Percentiles rank a stretch among this genome's conserved stretches.
These are phyloP conservation scores for Penicillium decumbens DNA, from an alignment of 2,329 filamentous ascomycete genomes.

Conservation along the genomic window DNA sequence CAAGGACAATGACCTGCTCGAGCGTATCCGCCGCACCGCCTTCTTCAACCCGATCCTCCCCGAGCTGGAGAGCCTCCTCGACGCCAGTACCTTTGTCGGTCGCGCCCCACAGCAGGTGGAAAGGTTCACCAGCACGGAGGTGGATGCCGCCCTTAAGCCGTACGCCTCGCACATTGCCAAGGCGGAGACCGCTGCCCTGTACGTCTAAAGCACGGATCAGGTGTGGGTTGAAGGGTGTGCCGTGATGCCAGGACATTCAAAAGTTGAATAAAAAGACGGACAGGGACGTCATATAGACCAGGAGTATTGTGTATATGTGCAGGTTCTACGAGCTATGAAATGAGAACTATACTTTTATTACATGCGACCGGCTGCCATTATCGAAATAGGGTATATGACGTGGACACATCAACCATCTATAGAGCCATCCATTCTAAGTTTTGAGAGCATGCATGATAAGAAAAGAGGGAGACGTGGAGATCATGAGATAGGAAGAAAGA, in stretches of 20 bases:
- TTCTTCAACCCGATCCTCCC: constrained; percentile 70
- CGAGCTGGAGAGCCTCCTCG: constrained; percentile 64
- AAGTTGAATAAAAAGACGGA: neutral
- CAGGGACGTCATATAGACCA: constrained; percentile 11
- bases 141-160: constrained; percentile 46
- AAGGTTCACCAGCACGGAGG: constrained; percentile 49
- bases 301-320: constrained; percentile 15
- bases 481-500: neutral
- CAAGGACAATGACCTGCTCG: constrained; percentile 73
- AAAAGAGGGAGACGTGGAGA: neutral
- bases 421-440: constrained; percentile 1
- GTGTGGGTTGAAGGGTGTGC: neutral
- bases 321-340: constrained; percentile 17
- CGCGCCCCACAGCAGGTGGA: constrained; percentile 52
- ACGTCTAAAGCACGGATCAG: constrained; percentile 30
- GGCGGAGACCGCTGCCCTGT: constrained; percentile 38
- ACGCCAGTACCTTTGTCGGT: constrained; percentile 58
- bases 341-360: constrained; percentile 5
- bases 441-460: constrained; percentile 1
- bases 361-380: neutral
- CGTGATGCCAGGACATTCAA: neutral
- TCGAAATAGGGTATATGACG: constrained; percentile 1
- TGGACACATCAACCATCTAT: neutral
- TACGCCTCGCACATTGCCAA: constrained; percentile 41
- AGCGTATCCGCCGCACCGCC: constrained; percentile 64